phyloP scores from a whole-genome alignment of 2,329 filamentous ascomycete genomes.

The Cordyceps tenuipes region DNA sequence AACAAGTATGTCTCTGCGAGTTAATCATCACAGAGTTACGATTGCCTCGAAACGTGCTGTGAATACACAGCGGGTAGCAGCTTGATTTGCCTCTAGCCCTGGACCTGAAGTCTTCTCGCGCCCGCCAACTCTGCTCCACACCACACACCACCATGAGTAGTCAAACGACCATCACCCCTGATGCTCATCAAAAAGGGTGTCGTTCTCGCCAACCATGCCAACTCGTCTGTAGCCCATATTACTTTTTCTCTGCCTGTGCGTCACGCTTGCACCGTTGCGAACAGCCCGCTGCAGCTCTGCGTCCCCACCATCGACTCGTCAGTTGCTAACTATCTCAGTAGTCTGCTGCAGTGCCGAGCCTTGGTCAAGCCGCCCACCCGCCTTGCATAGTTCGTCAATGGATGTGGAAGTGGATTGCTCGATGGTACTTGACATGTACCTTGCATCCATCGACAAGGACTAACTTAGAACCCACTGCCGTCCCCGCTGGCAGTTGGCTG shows the following conservation, averaged over 20 bases:
- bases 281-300: slow-evolving; percentile 5
- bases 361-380: background rate
- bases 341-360: background rate
- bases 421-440: slow-evolving; percentile 2
- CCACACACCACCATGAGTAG: slow-evolving; percentile 8
- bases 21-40: background rate
- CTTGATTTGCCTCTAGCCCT: background rate
- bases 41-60: slow-evolving; percentile 4
- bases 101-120: slow-evolving; percentile 4
- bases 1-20: background rate
- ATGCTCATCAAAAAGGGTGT: slow-evolving; percentile 6
- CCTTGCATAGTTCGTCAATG: background rate
- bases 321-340: background rate
- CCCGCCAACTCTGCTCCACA: slow-evolving; percentile 7
- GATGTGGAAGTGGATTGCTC: background rate
- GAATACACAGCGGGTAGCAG: background rate
- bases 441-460: background rate
- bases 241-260: slow-evolving; percentile 9
- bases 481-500: slow-evolving; percentile 1
- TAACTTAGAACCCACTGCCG: background rate
- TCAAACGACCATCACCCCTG: slow-evolving; percentile 9
- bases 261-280: slow-evolving; percentile 9
- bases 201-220: background rate
- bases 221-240: slow-evolving; percentile 7
- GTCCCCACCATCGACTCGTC: background rate